Base-by-base conservation (phyloP, 75 land plant species). In the Picea glauca region DNA sequence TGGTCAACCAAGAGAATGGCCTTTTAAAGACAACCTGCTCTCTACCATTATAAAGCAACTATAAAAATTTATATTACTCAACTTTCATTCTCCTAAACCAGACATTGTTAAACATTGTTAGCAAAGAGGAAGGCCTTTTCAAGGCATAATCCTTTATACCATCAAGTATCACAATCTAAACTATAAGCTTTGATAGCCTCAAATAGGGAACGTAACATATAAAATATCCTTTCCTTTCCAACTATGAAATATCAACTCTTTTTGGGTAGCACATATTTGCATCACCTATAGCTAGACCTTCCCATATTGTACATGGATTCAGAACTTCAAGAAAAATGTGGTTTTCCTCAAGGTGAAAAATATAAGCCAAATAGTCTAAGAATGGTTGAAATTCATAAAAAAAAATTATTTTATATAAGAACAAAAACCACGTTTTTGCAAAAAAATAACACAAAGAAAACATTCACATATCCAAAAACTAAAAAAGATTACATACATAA, bases 171-270 rank as follows among this genome's bases (percentile, higher is more conserved):
- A 92, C 87, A 79, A 88, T 81, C 0, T 94, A 86, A 60, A 91
- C 90, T 12, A 96, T 76, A 1, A 98, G 99, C 74, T 88, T 94
- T 31, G 98, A 89, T 58, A 89, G 72, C 63, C 93, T 78, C n/a
- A 94, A 23, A 76, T 74, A 92, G 0, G 99, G 98, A 38, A 78
- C 88, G 76, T 96, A 95, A 75, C 98, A 96, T 74, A 94, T 88
- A 83, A 68, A 96, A 78, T 96, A 96, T 62, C 99, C 99, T 68
- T 96, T 96, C 81, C 99, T 85, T 83, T 96, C 99, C 72, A 96
- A 83, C 82, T 96, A 98, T 43, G 94, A 35, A 50, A 96, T 88
- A 57, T 96, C 99, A 13, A 98, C 99, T 13, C 76, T 85, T 76
- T 94, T 84, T 63, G 94, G 57, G 63, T 94, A 94, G 5, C 99